These are phyloP conservation scores for Curvularia eragrostidis DNA, from an alignment of 2,329 filamentous ascomycete species.

Conservation along the genomic window DNA sequence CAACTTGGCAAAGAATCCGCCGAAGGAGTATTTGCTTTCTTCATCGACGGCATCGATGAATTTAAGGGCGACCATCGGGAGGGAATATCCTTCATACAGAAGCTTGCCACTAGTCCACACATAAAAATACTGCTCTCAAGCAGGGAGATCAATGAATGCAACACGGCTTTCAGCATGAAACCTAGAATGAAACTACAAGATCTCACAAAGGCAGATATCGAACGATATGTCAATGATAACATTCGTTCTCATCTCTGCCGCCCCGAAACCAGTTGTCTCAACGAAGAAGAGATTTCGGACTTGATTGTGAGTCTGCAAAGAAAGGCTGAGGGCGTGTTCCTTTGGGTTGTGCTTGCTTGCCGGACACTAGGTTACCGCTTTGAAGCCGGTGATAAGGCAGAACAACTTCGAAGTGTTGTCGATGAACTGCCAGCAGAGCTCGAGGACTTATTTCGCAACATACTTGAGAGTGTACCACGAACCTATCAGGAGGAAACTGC, in stretches of 20 bases:
- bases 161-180: not conserved
- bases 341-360: slow-evolving; percentile 7
- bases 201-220: not conserved
- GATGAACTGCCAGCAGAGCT: slow-evolving; percentile 1
- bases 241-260: not conserved
- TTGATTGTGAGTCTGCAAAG: not conserved
- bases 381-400: not conserved
- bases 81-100: not conserved
- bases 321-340: slow-evolving; percentile 3
- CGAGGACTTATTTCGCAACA: not conserved
- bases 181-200: slow-evolving; percentile 1
- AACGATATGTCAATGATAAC: not conserved
- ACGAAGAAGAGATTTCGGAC: not conserved
- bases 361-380: not conserved
- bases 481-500: not conserved
- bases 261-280: not conserved
- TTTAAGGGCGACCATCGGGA: slow-evolving; percentile 3
- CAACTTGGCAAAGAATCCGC: not conserved
- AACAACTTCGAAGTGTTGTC: not conserved
- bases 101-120: not conserved
- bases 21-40: not conserved
- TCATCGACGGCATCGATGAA: slow-evolving; percentile 9
- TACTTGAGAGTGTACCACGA: not conserved
- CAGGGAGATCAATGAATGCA: not conserved
- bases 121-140: slow-evolving; percentile 4